Conservation (phyloP, 306 rosid species). For the Albizia julibrissin region DNA sequence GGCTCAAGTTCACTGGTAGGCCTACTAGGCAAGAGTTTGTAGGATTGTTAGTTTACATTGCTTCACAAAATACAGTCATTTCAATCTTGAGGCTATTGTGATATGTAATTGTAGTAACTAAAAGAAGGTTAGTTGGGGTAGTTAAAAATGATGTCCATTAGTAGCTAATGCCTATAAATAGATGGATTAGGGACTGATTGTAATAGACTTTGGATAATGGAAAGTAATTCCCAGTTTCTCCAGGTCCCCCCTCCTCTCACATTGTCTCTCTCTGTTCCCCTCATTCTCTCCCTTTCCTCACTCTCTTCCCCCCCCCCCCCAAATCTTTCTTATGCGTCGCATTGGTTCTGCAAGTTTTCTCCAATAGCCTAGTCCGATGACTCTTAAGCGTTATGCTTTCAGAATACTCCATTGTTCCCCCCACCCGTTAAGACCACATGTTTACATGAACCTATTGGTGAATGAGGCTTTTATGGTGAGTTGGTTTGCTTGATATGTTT, state of each 20-base stretch:
- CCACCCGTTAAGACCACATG: neutral
- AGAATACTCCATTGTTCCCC: neutral
- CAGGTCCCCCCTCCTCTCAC: too few relatives aligned
- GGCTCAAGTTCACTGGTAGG: neutral
- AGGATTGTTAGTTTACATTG: neutral
- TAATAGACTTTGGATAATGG: too few relatives aligned
- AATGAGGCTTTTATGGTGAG: neutral
- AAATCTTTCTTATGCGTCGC: too few relatives aligned
- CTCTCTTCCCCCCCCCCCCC: too few relatives aligned
- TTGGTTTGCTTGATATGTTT: neutral
- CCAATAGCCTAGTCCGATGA: neutral
- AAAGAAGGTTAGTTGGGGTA: too few relatives aligned
- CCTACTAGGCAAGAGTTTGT: neutral
- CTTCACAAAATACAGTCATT: neutral
- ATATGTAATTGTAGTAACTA: too few relatives aligned
- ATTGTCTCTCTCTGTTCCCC: too few relatives aligned
- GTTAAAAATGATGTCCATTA: too few relatives aligned
- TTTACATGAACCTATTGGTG: neutral
- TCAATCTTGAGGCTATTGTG: neutral
- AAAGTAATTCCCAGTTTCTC: too few relatives aligned
- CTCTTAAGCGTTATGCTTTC: neutral
- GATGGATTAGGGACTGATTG: too few relatives aligned
- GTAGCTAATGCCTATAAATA: too few relatives aligned
- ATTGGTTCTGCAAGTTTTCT: neutral
- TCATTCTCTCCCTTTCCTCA: too few relatives aligned